A percentile compares a stretch with the other conserved stretches of the same genome.
Evolutionary conservation across 106 monocot species (phyloP).

Genomic region (Posidonia australis): DNA sequence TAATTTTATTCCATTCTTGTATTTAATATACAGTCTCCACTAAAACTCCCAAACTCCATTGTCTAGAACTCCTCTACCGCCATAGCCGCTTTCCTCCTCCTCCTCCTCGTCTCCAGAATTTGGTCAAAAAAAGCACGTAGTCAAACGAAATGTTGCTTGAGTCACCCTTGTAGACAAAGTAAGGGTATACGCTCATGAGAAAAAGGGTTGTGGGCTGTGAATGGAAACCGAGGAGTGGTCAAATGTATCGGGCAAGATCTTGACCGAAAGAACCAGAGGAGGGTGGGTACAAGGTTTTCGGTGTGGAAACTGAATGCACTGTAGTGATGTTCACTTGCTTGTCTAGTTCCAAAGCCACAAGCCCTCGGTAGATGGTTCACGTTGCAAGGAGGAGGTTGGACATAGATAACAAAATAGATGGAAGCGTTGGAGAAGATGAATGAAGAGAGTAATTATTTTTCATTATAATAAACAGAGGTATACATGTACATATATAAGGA

Average conservation of each 20-base stretch:
- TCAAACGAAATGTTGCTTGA: constrained; percentile 43
- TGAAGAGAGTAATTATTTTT: no score
- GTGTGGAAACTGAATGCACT: constrained; percentile 51
- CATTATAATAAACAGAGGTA: no score
- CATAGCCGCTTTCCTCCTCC: no score
- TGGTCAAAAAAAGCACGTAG: constrained; percentile 61
- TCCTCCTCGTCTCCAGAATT: constrained; percentile 61
- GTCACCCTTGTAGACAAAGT: constrained; percentile 66
- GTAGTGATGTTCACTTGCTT: constrained; percentile 68
- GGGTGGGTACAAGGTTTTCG: constrained; percentile 61
- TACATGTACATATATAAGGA: no score
- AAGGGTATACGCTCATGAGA: constrained; percentile 78
- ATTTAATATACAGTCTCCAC: no score
- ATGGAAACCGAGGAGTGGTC: constrained; percentile 64
- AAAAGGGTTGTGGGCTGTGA: constrained; percentile 62
- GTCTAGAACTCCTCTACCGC: no score
- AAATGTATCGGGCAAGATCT: constrained; percentile 37
- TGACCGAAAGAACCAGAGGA: constrained; percentile 60
- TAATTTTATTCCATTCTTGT: no score
- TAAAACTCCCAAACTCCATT: no score
- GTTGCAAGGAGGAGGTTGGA: constrained; percentile 65
- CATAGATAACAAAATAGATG: no score
- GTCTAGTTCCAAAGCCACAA: constrained; percentile 47
- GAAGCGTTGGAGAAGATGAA: no score
- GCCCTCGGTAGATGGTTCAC: constrained; percentile 56